Base-by-base conservation (phyloP, 257 asterid species). In the Capsicum baccatum region DNA sequence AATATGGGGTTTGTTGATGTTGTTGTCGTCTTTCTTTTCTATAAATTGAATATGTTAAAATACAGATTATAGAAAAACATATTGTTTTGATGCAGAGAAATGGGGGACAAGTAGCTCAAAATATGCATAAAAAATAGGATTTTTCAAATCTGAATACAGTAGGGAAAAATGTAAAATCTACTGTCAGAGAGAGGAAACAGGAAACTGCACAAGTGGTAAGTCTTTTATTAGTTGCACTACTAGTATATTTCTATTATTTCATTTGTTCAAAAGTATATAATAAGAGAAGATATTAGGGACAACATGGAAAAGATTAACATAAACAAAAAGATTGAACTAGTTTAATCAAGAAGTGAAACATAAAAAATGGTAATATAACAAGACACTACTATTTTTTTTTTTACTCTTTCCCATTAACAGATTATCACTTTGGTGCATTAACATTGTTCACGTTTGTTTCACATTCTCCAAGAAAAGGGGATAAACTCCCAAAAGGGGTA, bases 111-210 rank as follows among this genome's bases (percentile, higher is more conserved):
- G 78, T 55, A 17, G 79, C 79, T 62, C 71, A 26, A 57, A 39
- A 48, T 62, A 52, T 52, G 63, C 63, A 52, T 76, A 13, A 76
- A 73, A 69, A 37, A 54, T 26, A 15, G 66, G 68, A 26, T 26
- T 76, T 74, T 52, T 71, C 63, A 76, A 76, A 76, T 26, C 48
- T 39, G 14, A 8, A 76, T 50, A 50, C 9, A 50, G 12, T 66
- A 66, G 6, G 4, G 48, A 3, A 14, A 76, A 52, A 76, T 52
- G 37, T 76, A 9, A 76, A 68, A 76, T 52, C 44, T 14, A 4
- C 48, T 13, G 81, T 52, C 48, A 76, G 81, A 76, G 62, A n/a
- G 63, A 76, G 81, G 63, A 76, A 63, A 54, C 81, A 76, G 81
- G 64, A 76, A 76, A 54, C 63, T 52, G 81, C 64, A 14, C 48